These are phyloP conservation scores for Paragyromitra xinjiangensis DNA, from an alignment of 495 filamentous ascomycete genomes.

Conservation along the genomic window DNA sequence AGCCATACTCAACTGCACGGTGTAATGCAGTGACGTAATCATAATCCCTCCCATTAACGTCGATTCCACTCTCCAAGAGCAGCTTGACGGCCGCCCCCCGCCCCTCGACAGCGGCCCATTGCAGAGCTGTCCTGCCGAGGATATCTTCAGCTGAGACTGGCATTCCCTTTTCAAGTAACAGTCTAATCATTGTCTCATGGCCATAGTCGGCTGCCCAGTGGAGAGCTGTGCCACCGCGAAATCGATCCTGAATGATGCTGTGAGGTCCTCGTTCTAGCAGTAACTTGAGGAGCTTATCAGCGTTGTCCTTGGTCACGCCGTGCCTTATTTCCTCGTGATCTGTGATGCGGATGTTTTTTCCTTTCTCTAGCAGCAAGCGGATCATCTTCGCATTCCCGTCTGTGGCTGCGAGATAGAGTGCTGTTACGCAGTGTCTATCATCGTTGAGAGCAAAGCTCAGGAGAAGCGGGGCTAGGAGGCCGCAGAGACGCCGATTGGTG, in stretches of 20 bases:
- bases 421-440: constrained; percentile 40
- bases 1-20: constrained; percentile 34
- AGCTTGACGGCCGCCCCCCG: constrained; percentile 28
- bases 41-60: constrained; percentile 43
- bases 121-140: constrained; percentile 41
- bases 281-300: constrained; percentile 37
- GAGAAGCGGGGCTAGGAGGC: constrained; percentile 46
- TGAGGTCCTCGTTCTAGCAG: constrained; percentile 38
- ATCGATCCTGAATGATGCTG: constrained; percentile 45
- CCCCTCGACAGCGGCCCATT: constrained; percentile 40
- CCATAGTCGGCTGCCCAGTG: constrained; percentile 49
- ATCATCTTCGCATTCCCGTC: constrained; percentile 37
- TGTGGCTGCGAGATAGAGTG: constrained; percentile 39
- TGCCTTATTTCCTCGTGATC: constrained; percentile 40
- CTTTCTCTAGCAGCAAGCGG: constrained; percentile 37
- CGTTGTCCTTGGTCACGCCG: constrained; percentile 36
- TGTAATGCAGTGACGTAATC: constrained; percentile 40
- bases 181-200: constrained; percentile 25
- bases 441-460: constrained; percentile 33
- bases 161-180: constrained; percentile 42
- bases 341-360: constrained; percentile 44
- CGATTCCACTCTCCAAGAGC: constrained; percentile 44
- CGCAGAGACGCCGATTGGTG: constrained; percentile 41
- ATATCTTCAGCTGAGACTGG: constrained; percentile 12
- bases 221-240: constrained; percentile 38